phyloP scores from a whole-genome alignment of 139 green algal genomes.

The Limnomonas spitsbergensis region DNA sequence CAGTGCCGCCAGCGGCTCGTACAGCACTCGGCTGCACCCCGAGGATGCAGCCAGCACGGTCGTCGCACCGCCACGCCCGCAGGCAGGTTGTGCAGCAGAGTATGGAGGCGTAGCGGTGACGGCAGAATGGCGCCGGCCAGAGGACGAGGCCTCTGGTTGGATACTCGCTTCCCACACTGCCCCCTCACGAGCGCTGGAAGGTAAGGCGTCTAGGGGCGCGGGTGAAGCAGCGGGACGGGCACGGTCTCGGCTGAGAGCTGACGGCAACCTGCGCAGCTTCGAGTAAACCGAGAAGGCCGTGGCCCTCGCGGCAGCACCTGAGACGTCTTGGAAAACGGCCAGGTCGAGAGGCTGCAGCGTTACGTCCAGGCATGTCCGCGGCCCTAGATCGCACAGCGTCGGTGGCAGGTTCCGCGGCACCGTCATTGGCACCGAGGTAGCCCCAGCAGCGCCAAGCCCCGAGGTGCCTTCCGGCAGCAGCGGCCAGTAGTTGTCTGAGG shows the following conservation, averaged over 20 bases:
- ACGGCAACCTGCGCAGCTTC: neutral
- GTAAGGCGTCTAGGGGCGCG: neutral
- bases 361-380: neutral
- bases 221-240: too few relatives aligned
- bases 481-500: slow-evolving; percentile 7
- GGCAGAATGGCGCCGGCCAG: too few relatives aligned
- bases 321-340: neutral
- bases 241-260: too few relatives aligned
- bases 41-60: neutral
- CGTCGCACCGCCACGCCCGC: too few relatives aligned
- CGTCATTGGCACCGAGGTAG: neutral
- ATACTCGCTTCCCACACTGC: neutral
- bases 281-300: slow-evolving; percentile 6
- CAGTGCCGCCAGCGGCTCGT: neutral
- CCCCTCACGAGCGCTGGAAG: neutral
- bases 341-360: slow-evolving; percentile 1
- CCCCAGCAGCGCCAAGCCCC: neutral
- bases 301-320: neutral
- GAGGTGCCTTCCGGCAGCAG: neutral
- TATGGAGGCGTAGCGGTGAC: neutral
- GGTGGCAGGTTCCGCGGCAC: neutral
- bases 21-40: neutral
- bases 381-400: neutral
- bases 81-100: neutral
- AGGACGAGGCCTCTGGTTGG: too few relatives aligned